Conservation (phyloP, 129 eudicot genomes). For the sunflower (Helianthus annuus) region DNA sequence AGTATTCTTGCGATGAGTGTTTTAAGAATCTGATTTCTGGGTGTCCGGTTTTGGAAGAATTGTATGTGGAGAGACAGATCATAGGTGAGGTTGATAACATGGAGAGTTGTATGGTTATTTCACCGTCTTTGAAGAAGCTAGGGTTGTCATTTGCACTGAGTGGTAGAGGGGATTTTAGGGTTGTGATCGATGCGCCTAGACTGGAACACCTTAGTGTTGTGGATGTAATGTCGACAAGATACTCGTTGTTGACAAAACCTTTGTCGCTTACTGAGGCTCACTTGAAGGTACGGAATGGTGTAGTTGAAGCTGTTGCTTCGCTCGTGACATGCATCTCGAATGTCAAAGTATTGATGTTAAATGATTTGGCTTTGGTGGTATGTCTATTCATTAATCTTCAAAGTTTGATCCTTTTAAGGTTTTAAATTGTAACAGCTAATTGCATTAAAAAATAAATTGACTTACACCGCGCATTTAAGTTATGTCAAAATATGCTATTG, state of each 20-base stretch:
- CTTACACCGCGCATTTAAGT: too few species aligned
- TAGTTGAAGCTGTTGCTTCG: neutral
- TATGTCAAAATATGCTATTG: too few species aligned
- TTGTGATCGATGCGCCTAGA: slow-evolving; percentile 26
- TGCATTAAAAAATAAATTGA: too few species aligned
- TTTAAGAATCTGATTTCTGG: slow-evolving; percentile 29
- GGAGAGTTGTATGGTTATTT: neutral
- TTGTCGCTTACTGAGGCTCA: slow-evolving; percentile 18
- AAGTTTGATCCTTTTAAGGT: neutral
- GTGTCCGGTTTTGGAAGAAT: slow-evolving; percentile 28
- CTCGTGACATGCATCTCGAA: slow-evolving; percentile 3
- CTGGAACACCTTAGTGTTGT: slow-evolving; percentile 14
- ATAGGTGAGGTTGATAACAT: neutral
- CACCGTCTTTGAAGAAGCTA: slow-evolving; percentile 25
- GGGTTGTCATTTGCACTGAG: neutral
- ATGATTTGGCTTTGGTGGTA: slow-evolving; percentile 13
- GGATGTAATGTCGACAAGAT: slow-evolving; percentile 20
- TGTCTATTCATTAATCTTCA: neutral
- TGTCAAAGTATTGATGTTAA: slow-evolving; percentile 16
- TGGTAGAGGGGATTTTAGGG: neutral
- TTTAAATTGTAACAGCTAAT: too few species aligned
- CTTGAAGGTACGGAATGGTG: neutral
- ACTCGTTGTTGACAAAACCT: slow-evolving; percentile 4
- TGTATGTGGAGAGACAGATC: slow-evolving; percentile 30
- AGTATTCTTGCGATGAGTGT: slow-evolving; percentile 1